These are phyloP conservation scores for Boletus fagicola DNA, from an alignment of 768 basidiomycete genomes.

Conservation along the genomic window DNA sequence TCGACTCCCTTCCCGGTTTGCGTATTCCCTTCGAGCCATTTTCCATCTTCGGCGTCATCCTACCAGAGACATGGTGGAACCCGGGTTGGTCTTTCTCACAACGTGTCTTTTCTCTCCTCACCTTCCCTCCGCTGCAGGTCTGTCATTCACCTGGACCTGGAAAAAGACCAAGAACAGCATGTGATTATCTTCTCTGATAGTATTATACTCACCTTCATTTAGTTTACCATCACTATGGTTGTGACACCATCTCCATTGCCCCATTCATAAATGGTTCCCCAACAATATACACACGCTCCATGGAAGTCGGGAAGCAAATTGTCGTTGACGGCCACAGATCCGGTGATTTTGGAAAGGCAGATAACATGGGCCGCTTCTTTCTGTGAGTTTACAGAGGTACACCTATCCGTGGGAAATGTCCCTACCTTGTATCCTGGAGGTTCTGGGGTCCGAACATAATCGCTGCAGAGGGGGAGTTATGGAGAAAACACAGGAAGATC, in stretches of 20 bases:
- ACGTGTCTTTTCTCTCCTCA: background rate
- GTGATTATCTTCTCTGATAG: background rate
- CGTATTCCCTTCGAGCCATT: conserved; percentile 23
- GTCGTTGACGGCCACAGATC: conserved; percentile 18
- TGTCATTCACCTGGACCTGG: conserved; percentile 24
- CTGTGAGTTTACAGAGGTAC: conserved; percentile 13
- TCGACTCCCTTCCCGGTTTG: conserved; percentile 19
- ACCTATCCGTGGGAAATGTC: background rate
- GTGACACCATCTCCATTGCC: conserved; percentile 22
- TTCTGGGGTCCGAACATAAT: conserved; percentile 21
- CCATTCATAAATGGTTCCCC: conserved; percentile 22
- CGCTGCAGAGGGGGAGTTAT: conserved; percentile 9
- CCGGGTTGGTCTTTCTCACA: conserved; percentile 7
- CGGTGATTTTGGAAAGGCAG: conserved; percentile 20
- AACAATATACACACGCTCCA: conserved; percentile 21
- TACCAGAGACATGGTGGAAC: conserved; percentile 24
- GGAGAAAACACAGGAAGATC: conserved; percentile 25
- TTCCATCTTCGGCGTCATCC: background rate
- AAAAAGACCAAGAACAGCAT: conserved; percentile 20
- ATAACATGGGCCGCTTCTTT: conserved; percentile 10
- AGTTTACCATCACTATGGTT: conserved; percentile 22
- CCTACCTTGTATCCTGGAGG: background rate
- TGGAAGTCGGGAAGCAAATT: conserved; percentile 23
- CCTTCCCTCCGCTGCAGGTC: conserved; percentile 4
- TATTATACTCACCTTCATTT: background rate